A percentile compares a stretch with the other conserved stretches of the same genome.
phyloP scores from a whole-genome alignment of 768 basidiomycete species.

The Hygrocybe punicea region DNA sequence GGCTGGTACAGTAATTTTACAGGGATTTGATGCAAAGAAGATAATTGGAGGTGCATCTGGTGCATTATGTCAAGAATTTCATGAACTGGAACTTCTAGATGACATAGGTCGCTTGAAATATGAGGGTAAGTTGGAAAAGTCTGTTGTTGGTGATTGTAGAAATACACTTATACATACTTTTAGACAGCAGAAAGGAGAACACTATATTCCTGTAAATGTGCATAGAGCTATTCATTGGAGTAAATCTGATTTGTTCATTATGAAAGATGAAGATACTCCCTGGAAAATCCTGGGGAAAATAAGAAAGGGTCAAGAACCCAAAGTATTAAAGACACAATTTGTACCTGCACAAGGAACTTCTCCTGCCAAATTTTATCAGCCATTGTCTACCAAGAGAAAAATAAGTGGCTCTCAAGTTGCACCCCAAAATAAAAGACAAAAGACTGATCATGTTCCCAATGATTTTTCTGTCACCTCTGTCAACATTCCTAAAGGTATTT shows the following conservation, averaged over 20 bases:
- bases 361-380: not conserved
- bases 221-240: constrained; percentile 19
- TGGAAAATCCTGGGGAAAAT: constrained; percentile 2
- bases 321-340: not conserved
- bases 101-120: constrained; percentile 30
- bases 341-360: no score
- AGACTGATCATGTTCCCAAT: not conserved
- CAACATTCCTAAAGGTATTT: constrained; percentile 8
- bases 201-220: constrained; percentile 18
- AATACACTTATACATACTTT: constrained; percentile 23
- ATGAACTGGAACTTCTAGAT: constrained; percentile 35
- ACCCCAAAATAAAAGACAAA: not conserved
- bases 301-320: constrained; percentile 1
- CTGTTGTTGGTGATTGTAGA: constrained; percentile 15
- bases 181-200: constrained; percentile 15
- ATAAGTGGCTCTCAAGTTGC: constrained; percentile 1
- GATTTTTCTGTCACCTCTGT: not conserved
- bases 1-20: constrained; percentile 25
- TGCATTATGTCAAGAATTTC: constrained; percentile 31
- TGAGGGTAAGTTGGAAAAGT: constrained; percentile 12
- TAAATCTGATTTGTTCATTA: constrained; percentile 13
- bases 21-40: constrained; percentile 23
- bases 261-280: not conserved
- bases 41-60: constrained; percentile 17
- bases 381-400: not conserved